These are phyloP conservation scores for Kodamaea laetipori DNA, from an alignment of 805 yeast genomes.

Conservation along the genomic window DNA sequence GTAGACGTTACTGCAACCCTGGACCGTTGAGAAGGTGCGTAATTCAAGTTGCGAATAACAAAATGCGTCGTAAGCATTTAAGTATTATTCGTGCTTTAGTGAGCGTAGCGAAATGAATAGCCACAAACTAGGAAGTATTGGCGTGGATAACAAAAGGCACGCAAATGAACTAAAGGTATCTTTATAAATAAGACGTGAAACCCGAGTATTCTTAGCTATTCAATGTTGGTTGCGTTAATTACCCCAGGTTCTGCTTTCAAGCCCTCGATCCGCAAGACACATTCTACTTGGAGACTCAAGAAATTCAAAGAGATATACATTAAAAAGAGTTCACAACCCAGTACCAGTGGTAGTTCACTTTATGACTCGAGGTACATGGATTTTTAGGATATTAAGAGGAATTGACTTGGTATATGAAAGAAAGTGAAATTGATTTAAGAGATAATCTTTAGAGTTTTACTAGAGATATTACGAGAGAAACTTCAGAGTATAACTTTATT, in stretches of 20 bases:
- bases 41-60: neutral
- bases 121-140: neutral
- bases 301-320: constrained; percentile 7
- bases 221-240: constrained; percentile 8
- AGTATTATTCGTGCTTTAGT: no score
- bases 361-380: neutral
- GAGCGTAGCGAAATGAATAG: neutral
- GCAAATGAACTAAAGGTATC: neutral
- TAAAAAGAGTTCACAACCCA: neutral
- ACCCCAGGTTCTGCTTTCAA: constrained; percentile 9
- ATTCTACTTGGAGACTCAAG: constrained; percentile 7
- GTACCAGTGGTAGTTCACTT: neutral
- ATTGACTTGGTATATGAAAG: no score
- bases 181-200: neutral
- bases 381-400: no score
- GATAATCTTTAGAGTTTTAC: no score
- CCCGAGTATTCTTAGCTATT: neutral
- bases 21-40: neutral
- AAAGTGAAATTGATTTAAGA: no score
- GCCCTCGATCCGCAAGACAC: constrained; percentile 3
- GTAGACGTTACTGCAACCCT: neutral
- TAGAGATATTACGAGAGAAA: no score
- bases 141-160: neutral
- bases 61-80: neutral
- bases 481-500: no score